A percentile compares a stretch with the other conserved stretches of the same genome.
These are phyloP conservation scores for Hyaloscypha hepaticicola DNA, from an alignment of 495 filamentous ascomycete species.

Conservation along the genomic window DNA sequence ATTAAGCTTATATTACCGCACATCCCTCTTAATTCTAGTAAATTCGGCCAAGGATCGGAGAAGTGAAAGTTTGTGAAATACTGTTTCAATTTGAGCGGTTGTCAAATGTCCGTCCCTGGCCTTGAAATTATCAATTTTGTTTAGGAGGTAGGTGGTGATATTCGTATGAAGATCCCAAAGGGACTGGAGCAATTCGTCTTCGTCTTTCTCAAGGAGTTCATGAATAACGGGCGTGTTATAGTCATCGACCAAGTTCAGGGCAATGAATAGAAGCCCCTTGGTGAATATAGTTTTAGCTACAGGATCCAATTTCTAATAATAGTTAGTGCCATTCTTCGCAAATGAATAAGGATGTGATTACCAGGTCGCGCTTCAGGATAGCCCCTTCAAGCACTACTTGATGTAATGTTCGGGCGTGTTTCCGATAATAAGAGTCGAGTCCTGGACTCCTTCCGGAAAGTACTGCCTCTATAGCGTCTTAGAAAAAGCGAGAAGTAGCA, in stretches of 20 bases:
- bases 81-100: not conserved
- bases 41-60: not conserved
- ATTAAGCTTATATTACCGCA: not conserved
- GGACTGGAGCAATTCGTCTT: not conserved
- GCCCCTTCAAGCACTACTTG: too few relatives aligned
- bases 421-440: too few relatives aligned
- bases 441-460: too few relatives aligned
- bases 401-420: too few relatives aligned
- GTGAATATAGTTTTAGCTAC: not conserved
- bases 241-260: not conserved
- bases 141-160: too few relatives aligned
- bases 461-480: too few relatives aligned
- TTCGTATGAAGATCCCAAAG: not conserved
- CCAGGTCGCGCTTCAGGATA: too few relatives aligned
- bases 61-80: not conserved
- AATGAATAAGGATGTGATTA: too few relatives aligned
- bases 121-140: not conserved
- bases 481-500: too few relatives aligned
- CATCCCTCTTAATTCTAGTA: not conserved
- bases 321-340: too few relatives aligned
- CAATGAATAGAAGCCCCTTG: not conserved
- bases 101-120: not conserved
- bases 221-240: not conserved
- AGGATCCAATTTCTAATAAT: not conserved
- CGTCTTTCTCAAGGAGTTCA: conserved; percentile 6